These are phyloP conservation scores for Alliaria petiolata DNA, from an alignment of 345 rosid genomes.

Conservation along the genomic window DNA sequence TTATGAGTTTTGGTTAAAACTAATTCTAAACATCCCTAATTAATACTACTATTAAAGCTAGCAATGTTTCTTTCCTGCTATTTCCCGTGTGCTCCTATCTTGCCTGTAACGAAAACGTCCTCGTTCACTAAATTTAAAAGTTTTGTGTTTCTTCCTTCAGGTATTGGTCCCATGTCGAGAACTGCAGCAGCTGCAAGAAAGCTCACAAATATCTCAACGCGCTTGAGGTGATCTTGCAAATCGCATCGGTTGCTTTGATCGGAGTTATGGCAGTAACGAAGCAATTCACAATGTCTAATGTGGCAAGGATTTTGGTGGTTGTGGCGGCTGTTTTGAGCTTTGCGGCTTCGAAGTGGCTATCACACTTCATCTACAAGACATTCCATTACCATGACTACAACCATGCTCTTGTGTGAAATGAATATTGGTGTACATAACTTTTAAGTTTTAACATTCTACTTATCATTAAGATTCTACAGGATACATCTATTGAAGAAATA, in stretches of 20 bases:
- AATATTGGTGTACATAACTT: slow-evolving; percentile 10
- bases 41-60: neutral
- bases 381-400: slow-evolving; percentile 76
- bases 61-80: neutral
- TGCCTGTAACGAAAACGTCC: neutral
- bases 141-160: slow-evolving; percentile 28
- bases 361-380: slow-evolving; percentile 62
- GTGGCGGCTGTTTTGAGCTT: slow-evolving; percentile 51
- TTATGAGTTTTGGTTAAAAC: neutral
- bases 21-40: neutral
- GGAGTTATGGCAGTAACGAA: slow-evolving; percentile 57
- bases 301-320: slow-evolving; percentile 40
- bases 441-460: too few relatives aligned
- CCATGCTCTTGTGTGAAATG: slow-evolving; percentile 57
- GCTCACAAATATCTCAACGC: slow-evolving; percentile 58
- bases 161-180: slow-evolving; percentile 87
- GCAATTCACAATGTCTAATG: slow-evolving; percentile 40
- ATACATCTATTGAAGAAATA: neutral
- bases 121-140: neutral
- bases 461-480: neutral
- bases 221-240: slow-evolving; percentile 55
- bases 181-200: slow-evolving; percentile 65
- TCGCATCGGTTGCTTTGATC: slow-evolving; percentile 44
- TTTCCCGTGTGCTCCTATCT: neutral
- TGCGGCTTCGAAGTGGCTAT: slow-evolving; percentile 70